phyloP scores from a whole-genome alignment of 2,329 filamentous ascomycete genomes.

The Ascochyta rabiei region DNA sequence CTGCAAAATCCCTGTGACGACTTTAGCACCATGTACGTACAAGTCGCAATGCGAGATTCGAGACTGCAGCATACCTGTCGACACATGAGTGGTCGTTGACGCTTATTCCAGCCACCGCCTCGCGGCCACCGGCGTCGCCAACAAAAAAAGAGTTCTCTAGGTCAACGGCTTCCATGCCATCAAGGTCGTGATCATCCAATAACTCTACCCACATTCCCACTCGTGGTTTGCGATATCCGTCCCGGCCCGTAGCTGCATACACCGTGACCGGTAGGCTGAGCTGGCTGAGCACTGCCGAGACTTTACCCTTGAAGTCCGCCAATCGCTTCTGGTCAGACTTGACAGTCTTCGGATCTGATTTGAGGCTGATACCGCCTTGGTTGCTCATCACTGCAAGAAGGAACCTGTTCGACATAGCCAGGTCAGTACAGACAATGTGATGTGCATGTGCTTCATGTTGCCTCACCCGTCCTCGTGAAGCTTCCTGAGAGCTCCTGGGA shows the following conservation, averaged over 20 bases:
- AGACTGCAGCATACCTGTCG: slow-evolving; percentile 56
- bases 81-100: slow-evolving; percentile 64
- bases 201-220: slow-evolving; percentile 85
- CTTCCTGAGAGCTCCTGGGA: slow-evolving; percentile 70
- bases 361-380: slow-evolving; percentile 81
- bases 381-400: slow-evolving; percentile 83
- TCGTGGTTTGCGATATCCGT: slow-evolving; percentile 85
- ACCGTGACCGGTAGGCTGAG: slow-evolving; percentile 78
- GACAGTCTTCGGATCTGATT: slow-evolving; percentile 72
- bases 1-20: slow-evolving; percentile 69
- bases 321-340: slow-evolving; percentile 72
- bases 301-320: slow-evolving; percentile 82
- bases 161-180: slow-evolving; percentile 66
- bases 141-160: slow-evolving; percentile 78
- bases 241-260: slow-evolving; percentile 85
- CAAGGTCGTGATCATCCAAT: slow-evolving; percentile 57
- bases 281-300: slow-evolving; percentile 69
- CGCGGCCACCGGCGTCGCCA: slow-evolving; percentile 74
- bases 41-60: background rate
- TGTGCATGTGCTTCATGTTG: background rate
- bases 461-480: slow-evolving; percentile 72
- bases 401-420: slow-evolving; percentile 59
- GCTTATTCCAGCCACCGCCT: slow-evolving; percentile 50
- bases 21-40: slow-evolving; percentile 2
- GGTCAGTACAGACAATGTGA: slow-evolving; percentile 12